Conservation (phyloP, 305 asterid genomes). For the Fraxinus nigra region DNA sequence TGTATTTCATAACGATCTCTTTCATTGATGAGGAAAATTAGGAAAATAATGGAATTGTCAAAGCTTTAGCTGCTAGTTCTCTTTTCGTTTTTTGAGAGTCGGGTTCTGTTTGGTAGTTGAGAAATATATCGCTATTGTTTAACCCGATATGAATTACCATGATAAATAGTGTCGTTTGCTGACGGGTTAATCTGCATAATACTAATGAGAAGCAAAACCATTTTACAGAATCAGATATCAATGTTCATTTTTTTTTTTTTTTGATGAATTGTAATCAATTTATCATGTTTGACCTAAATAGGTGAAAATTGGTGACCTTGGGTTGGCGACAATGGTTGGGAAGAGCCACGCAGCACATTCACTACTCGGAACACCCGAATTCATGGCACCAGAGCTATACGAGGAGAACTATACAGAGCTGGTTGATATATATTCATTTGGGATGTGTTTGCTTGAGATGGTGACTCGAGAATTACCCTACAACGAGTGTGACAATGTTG, state of each 20-base stretch:
- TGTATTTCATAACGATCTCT: background rate
- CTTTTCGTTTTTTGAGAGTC: background rate
- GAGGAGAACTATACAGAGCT: conserved; percentile 70
- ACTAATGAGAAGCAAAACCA: background rate
- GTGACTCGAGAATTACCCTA: conserved; percentile 72
- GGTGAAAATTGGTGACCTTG: conserved; percentile 89
- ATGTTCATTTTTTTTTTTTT: background rate
- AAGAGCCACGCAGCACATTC: conserved; percentile 66
- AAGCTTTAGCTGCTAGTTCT: background rate
- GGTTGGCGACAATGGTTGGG: conserved; percentile 68
- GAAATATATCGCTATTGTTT: background rate
- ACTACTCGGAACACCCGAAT: conserved; percentile 79
- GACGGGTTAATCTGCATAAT: background rate
- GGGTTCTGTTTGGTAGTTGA: background rate
- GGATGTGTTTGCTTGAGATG: conserved; percentile 87
- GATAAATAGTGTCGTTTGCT: background rate
- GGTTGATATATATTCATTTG: conserved; percentile 72
- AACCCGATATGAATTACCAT: background rate
- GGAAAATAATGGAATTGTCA: background rate
- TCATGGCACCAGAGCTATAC: conserved; percentile 83
- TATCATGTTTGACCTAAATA: conserved; percentile 26
- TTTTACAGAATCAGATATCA: background rate
- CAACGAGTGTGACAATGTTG: conserved; percentile 64
- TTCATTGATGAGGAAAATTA: background rate
- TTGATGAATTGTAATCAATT: conserved; percentile 10